Evolutionary conservation across 805 yeast species (phyloP).

Genomic region (Trichomonascus vanleenenianus): DNA sequence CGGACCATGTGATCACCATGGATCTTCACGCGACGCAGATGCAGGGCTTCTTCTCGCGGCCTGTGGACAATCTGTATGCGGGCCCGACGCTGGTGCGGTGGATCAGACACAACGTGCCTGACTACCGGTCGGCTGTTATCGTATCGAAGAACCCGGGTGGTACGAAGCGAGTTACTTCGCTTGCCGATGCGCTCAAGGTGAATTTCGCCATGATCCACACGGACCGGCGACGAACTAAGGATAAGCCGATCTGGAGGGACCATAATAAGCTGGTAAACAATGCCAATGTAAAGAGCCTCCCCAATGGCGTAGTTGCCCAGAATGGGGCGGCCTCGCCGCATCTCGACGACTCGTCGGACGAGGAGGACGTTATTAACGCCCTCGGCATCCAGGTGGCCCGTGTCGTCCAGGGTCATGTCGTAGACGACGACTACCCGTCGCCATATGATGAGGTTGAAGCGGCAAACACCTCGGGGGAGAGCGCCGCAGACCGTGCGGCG

Average conservation of each 20-base stretch:
- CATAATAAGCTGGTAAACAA: background rate
- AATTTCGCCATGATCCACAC: conserved; percentile 99
- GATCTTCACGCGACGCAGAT: conserved; percentile 94
- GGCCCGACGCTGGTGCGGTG: conserved; percentile 95
- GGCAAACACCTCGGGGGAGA: conserved; percentile 24
- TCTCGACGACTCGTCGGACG: conserved; percentile 11
- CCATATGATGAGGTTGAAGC: conserved; percentile 21
- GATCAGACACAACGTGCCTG: conserved; percentile 85
- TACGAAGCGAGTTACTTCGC: conserved; percentile 92
- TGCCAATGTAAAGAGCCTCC: background rate
- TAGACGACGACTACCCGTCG: conserved; percentile 66
- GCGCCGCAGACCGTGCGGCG: conserved; percentile 25
- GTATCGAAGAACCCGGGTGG: conserved; percentile 99
- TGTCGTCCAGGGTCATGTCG: conserved; percentile 94
- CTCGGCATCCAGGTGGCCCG: conserved; percentile 80
- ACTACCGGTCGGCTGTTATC: conserved; percentile 81
- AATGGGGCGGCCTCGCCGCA: background rate
- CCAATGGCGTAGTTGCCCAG: too few species aligned
- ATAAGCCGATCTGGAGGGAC: background rate
- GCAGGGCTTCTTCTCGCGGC: conserved; percentile 98
- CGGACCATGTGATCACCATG: conserved; percentile 97
- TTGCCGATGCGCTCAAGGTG: conserved; percentile 93
- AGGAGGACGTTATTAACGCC: conserved; percentile 19
- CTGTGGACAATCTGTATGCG: conserved; percentile 93
- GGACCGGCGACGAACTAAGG: conserved; percentile 81